Base-by-base conservation (phyloP, 2,329 filamentous ascomycete genomes). In the Ceratocystis cacaofunesta region DNA sequence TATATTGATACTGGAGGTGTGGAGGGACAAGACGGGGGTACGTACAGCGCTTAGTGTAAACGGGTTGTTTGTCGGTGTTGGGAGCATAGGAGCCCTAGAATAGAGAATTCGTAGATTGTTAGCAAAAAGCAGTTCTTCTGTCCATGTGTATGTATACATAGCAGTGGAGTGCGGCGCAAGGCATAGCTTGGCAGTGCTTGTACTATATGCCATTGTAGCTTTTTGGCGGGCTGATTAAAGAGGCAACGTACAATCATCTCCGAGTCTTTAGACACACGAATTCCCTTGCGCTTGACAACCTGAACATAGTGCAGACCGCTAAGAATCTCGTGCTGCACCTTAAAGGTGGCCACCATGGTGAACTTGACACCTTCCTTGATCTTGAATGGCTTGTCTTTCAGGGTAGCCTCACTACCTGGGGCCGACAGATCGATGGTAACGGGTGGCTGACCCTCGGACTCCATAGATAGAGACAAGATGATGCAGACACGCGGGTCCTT, bases 291-390 rank as follows among this genome's bases (percentile, higher is more conserved):
- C 82, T 94, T 95, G 69, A 96, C 89, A 50, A 91, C 83, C 78
- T 99, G 94, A 66, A 99, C 84, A 76, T 97, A 99, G 79, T 96
- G 95, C 74, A 99, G 78, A 58, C 94, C 94, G 71, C 89, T 94
- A 65, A 97, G 83, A 70, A 99, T 92, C 77, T 97, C 89, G 75
- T 96, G 91, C 80, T 99, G 91, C 58, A 99, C 94, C 78, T 92
- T 88, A 82, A 97, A 99, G 68, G 85, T 84, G 67, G 88, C 92
- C 75, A 89, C 91, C 89, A 97, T 97, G 77, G 88, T 90, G 80
- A 97, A 99, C 71, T 85, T 88, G 71, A 88, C 85, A 65, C 90
- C 91, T 77, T 97, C 94, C 82, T 97, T 99, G 80, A 99, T 96
- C 74, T 84, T 92, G 80, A 99, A 99, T 15, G 94, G 94, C 75